Evolutionary conservation across 257 asterid genomes (phyloP).

Genomic region (Capsicum baccatum): DNA sequence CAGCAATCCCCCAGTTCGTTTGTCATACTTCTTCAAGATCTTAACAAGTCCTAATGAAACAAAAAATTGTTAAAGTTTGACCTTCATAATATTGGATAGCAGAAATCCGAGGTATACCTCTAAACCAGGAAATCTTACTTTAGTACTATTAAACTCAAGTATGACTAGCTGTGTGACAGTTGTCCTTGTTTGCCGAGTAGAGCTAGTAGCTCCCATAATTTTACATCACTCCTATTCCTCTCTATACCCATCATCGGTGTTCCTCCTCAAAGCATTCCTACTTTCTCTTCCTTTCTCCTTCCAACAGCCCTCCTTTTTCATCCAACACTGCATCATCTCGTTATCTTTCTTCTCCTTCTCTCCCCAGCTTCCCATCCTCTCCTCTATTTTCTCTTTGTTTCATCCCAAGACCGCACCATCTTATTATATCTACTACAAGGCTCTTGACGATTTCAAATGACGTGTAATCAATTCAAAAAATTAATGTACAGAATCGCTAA

Average conservation of each 20-base stretch:
- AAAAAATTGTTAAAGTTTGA: neutral
- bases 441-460: neutral
- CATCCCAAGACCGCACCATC: neutral
- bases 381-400: neutral
- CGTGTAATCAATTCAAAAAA: neutral
- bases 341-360: no score
- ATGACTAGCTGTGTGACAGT: neutral
- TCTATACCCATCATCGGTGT: no score
- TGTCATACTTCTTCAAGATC: slow-evolving; percentile 92
- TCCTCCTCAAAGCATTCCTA: no score
- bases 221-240: neutral
- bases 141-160: neutral
- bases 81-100: neutral
- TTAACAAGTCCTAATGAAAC: slow-evolving; percentile 66
- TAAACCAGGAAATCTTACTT: neutral
- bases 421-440: neutral
- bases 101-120: slow-evolving; percentile 4
- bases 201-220: slow-evolving; percentile 6
- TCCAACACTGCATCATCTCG: no score
- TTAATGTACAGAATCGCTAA: neutral
- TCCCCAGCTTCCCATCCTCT: no score
- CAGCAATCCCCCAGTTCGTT: slow-evolving; percentile 77
- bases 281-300: no score
- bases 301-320: no score
- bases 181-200: neutral